Evolutionary conservation across 495 filamentous ascomycete genomes (phyloP).

Genomic region (Barbatosphaeria neglecta): DNA sequence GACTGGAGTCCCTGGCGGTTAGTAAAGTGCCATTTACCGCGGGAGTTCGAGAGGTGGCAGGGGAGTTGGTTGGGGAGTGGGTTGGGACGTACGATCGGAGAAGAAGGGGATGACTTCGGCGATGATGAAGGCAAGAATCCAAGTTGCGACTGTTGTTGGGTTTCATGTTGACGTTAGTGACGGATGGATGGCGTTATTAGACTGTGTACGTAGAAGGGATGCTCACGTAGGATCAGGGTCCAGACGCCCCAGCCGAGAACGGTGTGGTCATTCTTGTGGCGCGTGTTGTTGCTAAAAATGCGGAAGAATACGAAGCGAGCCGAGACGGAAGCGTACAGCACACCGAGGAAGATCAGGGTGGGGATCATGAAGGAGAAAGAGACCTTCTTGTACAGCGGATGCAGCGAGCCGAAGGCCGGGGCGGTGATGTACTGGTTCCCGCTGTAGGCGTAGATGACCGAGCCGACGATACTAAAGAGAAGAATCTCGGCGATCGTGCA

Average conservation of each 20-base stretch:
- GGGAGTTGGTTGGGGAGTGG: too few relatives aligned
- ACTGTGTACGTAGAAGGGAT: not conserved
- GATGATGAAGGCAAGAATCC: constrained; percentile 71
- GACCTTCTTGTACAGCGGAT: constrained; percentile 64
- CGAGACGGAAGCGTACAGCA: constrained; percentile 78
- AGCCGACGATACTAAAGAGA: constrained; percentile 65
- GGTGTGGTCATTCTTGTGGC: constrained; percentile 67
- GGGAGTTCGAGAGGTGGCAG: too few relatives aligned
- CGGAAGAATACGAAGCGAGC: constrained; percentile 83
- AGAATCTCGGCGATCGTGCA: constrained; percentile 79
- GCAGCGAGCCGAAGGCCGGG: constrained; percentile 72
- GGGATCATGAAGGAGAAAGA: constrained; percentile 89
- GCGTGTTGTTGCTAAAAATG: constrained; percentile 62
- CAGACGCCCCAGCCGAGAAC: constrained; percentile 71
- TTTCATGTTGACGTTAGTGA: constrained; percentile 10
- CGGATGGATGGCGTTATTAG: too few relatives aligned
- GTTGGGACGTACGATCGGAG: constrained; percentile 57
- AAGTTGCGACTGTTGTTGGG: constrained; percentile 49
- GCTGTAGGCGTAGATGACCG: constrained; percentile 67
- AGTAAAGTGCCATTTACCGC: too few relatives aligned
- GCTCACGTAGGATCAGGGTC: constrained; percentile 52
- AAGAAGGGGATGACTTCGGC: constrained; percentile 90
- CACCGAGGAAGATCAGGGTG: constrained; percentile 78
- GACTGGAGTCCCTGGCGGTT: constrained; percentile 20
- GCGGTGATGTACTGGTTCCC: constrained; percentile 73